phyloP scores from a whole-genome alignment of 2,329 filamentous ascomycete species.

The Cladosporium sp. region DNA sequence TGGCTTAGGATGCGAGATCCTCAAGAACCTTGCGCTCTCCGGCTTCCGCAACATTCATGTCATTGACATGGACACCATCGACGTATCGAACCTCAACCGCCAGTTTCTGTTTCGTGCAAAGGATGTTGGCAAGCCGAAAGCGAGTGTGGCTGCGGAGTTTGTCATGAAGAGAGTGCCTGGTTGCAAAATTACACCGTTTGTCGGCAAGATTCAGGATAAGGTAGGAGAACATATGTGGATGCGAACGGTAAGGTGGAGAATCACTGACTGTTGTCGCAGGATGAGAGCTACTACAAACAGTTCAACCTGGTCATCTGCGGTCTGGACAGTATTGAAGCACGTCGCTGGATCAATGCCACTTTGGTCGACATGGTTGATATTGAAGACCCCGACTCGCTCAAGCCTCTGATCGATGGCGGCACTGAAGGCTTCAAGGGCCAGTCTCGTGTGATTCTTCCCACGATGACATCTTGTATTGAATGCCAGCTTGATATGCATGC shows the following conservation, averaged over 20 bases:
- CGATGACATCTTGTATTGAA: slow-evolving; percentile 92
- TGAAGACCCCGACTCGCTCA: slow-evolving; percentile 76
- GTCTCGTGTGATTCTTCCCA: slow-evolving; percentile 84
- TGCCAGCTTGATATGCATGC: slow-evolving; percentile 98
- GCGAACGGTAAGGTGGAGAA: not conserved
- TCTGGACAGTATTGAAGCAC: slow-evolving; percentile 91
- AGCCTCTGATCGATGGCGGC: slow-evolving; percentile 92
- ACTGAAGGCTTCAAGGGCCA: slow-evolving; percentile 99
- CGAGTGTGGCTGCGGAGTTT: slow-evolving; percentile 85
- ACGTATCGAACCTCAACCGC: slow-evolving; percentile 95
- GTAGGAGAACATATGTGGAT: not conserved
- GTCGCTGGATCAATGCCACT: slow-evolving; percentile 97
- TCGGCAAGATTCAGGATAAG: slow-evolving; percentile 93
- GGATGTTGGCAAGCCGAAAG: slow-evolving; percentile 91
- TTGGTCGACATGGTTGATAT: slow-evolving; percentile 85
- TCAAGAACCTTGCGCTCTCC: slow-evolving; percentile 92
- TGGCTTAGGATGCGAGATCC: slow-evolving; percentile 89
- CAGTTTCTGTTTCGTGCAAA: slow-evolving; percentile 91
- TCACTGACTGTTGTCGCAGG: slow-evolving; percentile 32
- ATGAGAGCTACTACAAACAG: slow-evolving; percentile 93
- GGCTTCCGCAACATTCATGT: slow-evolving; percentile 97
- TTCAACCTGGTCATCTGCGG: slow-evolving; percentile 93
- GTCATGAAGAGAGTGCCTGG: slow-evolving; percentile 85
- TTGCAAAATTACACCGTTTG: slow-evolving; percentile 89
- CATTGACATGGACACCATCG: slow-evolving; percentile 99